A percentile compares a stretch with the other conserved stretches of the same genome.
phyloP scores from a whole-genome alignment of 2,329 filamentous ascomycete species.

The Epichloe scottii region DNA sequence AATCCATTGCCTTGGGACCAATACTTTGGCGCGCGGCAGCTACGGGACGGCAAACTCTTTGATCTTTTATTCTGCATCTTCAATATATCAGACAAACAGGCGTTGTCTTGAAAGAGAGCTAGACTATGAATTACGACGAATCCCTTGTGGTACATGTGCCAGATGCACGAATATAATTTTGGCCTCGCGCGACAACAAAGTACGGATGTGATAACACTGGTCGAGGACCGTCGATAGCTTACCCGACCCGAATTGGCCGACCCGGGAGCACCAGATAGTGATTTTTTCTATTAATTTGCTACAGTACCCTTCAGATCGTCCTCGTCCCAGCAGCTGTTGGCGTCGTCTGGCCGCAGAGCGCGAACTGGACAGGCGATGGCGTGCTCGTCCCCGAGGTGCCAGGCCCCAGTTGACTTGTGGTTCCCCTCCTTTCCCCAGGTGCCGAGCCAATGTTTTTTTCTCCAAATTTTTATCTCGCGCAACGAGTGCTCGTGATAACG shows the following conservation, averaged over 20 bases:
- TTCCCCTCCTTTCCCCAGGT: too few species aligned
- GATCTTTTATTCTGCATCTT: not conserved
- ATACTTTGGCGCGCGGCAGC: too few species aligned
- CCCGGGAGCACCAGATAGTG: too few species aligned
- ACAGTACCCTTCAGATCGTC: too few species aligned
- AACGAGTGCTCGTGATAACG: slow-evolving; percentile 4
- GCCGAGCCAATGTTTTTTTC: too few species aligned
- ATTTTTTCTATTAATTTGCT: too few species aligned
- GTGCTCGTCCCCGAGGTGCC: slow-evolving; percentile 1
- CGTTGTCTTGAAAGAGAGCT: not conserved
- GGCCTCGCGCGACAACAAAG: not conserved
- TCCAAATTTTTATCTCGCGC: not conserved
- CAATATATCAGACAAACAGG: not conserved
- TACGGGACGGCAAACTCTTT: too few species aligned
- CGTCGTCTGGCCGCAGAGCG: not conserved
- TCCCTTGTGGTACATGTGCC: not conserved
- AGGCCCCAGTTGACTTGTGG: too few species aligned
- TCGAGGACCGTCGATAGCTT: not conserved
- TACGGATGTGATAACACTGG: not conserved
- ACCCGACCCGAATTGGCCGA: not conserved
- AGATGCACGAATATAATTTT: not conserved
- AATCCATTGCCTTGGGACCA: too few species aligned
- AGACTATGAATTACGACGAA: not conserved
- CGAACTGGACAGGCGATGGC: slow-evolving; percentile 3
- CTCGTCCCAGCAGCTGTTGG: too few species aligned